These are phyloP conservation scores for Acmispon strigosus DNA, from an alignment of 306 rosid species.

Conservation along the genomic window DNA sequence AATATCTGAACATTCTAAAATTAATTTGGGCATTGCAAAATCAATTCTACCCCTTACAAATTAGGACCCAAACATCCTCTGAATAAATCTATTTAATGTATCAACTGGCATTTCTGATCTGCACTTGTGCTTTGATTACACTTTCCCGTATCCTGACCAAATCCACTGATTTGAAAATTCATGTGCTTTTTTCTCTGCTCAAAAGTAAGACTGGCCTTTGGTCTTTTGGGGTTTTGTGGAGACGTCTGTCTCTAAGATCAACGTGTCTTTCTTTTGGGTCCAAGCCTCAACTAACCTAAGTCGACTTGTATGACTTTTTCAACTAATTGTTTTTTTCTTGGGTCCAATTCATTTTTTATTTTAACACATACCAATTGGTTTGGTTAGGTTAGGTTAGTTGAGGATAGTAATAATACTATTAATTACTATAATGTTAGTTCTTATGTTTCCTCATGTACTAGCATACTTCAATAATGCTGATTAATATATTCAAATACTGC, in stretches of 20 bases:
- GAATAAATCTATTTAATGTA: too few species aligned
- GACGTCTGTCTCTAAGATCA: background rate
- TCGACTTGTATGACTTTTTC: slow-evolving; percentile 20
- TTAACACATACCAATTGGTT: too few species aligned
- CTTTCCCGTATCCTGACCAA: background rate
- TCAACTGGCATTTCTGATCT: too few species aligned
- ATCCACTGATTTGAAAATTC: background rate
- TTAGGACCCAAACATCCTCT: too few species aligned
- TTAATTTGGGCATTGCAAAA: too few species aligned
- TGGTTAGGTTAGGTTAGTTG: slow-evolving; percentile 14
- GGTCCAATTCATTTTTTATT: too few species aligned
- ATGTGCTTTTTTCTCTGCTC: background rate
- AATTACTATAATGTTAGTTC: background rate
- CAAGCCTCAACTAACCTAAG: too few species aligned
- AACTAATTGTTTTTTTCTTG: background rate
- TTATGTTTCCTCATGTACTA: background rate
- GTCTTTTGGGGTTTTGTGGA: slow-evolving; percentile 1
- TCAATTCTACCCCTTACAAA: too few species aligned
- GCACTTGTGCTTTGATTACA: background rate
- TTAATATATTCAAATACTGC: background rate
- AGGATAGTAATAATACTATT: slow-evolving; percentile 9
- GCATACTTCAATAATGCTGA: slow-evolving; percentile 13
- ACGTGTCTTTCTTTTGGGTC: background rate
- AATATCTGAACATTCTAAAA: too few species aligned
- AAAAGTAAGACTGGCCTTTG: background rate